These are phyloP conservation scores for Botryosphaeria dothidea DNA, from an alignment of 2,329 filamentous ascomycete species.

Conservation along the genomic window DNA sequence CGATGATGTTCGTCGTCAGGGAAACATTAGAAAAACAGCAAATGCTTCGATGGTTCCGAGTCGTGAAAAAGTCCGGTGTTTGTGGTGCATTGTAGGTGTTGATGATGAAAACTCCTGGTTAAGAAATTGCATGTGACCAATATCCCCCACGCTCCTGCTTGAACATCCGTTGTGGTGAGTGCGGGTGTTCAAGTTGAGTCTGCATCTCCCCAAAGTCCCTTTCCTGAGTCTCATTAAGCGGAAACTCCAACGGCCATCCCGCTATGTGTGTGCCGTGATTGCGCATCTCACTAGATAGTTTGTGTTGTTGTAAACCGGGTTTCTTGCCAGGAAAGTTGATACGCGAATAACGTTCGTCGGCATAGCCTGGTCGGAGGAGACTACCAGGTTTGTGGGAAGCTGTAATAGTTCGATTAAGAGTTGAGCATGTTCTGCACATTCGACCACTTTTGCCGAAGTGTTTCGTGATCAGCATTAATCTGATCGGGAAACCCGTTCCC, in stretches of 20 bases:
- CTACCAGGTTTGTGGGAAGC: not conserved
- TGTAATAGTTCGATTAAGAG: not conserved
- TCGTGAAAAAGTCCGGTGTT: not conserved
- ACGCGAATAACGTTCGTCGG: not conserved
- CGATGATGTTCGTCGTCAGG: not conserved
- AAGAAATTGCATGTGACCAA: not conserved
- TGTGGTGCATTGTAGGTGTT: not conserved
- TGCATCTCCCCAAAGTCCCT: not conserved
- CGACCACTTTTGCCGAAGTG: constrained; percentile 51
- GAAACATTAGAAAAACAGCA: not conserved
- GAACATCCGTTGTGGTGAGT: not conserved
- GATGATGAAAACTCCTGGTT: not conserved
- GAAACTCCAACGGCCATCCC: not conserved
- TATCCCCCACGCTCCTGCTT: not conserved
- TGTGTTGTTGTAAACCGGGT: not conserved
- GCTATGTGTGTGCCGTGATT: not conserved
- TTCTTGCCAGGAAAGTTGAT: not conserved
- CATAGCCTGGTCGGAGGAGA: not conserved
- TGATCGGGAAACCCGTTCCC: constrained; percentile 9
- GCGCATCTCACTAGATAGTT: not conserved
- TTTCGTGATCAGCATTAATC: constrained; percentile 51
- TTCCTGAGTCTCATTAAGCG: not conserved
- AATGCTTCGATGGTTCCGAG: not conserved
- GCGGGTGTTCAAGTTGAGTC: not conserved
- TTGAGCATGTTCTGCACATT: constrained; percentile 49